Conservation (phyloP, 371 early-diverging fungal species). For the Sporodiniella umbellata region DNA sequence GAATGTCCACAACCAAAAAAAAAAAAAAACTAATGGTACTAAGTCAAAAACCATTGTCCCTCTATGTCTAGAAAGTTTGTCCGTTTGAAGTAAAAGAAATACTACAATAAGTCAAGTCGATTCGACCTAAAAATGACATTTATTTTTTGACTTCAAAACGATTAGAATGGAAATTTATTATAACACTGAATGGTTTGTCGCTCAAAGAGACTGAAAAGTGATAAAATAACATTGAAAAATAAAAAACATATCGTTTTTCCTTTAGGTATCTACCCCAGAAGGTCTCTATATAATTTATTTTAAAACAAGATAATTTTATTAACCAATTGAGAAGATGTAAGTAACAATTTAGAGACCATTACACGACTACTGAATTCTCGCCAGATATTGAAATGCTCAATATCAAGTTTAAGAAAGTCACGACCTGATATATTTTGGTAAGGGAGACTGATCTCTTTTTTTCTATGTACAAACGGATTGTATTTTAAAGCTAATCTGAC, state of each 20-base stretch:
- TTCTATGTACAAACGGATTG: too few relatives aligned
- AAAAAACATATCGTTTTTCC: not conserved
- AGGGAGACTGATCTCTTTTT: too few relatives aligned
- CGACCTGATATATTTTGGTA: not conserved
- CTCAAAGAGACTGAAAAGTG: not conserved
- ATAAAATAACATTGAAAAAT: conserved; percentile 1
- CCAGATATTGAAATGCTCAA: not conserved
- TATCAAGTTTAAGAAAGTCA: not conserved
- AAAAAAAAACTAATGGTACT: too few relatives aligned
- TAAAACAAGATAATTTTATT: not conserved
- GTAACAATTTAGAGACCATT: not conserved
- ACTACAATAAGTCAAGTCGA: not conserved
- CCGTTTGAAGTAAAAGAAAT: too few relatives aligned
- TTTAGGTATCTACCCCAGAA: not conserved
- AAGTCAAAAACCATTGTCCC: too few relatives aligned
- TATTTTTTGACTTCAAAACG: not conserved
- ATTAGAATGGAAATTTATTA: not conserved
- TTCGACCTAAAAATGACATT: not conserved
- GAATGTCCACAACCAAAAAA: too few relatives aligned
- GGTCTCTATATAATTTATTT: not conserved
- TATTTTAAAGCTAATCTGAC: too few relatives aligned
- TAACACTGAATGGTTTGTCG: too few relatives aligned
- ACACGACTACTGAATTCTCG: not conserved
- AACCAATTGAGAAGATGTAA: conserved; percentile 1
- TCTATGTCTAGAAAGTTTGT: not conserved